Evolutionary conservation across 2,329 filamentous ascomycete genomes (phyloP).

Genomic region (Ceratocystis cacaofunesta): DNA sequence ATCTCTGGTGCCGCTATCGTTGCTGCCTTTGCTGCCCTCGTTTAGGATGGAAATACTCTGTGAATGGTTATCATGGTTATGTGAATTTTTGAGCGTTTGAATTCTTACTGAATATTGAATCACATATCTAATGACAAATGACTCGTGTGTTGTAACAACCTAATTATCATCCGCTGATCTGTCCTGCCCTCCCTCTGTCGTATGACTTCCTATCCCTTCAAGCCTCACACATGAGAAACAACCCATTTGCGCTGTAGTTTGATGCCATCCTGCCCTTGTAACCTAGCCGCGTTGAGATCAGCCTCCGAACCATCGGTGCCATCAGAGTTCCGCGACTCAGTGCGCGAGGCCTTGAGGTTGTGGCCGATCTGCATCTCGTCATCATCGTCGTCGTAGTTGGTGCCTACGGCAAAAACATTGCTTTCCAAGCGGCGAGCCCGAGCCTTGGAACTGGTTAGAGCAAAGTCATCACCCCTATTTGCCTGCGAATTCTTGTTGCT

Average conservation of each 20-base stretch:
- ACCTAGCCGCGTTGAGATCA: constrained; percentile 8
- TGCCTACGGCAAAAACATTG: constrained; percentile 15
- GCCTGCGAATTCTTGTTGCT: not conserved
- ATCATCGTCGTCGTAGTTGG: constrained; percentile 14
- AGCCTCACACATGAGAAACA: constrained; percentile 12
- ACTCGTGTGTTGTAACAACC: too few species aligned
- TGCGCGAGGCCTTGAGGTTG: constrained; percentile 10
- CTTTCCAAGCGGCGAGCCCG: not conserved
- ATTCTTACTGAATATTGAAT: not conserved
- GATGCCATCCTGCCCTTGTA: constrained; percentile 10
- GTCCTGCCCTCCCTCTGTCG: not conserved
- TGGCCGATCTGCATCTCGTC: constrained; percentile 16
- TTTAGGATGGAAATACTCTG: constrained; percentile 21
- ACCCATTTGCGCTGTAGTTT: constrained; percentile 17
- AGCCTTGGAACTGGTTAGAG: not conserved
- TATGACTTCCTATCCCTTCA: not conserved
- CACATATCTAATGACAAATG: not conserved
- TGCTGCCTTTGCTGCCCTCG: constrained; percentile 26
- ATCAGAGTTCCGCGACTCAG: constrained; percentile 13
- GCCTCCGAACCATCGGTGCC: constrained; percentile 14
- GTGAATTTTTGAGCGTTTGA: not conserved
- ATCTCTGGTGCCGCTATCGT: constrained; percentile 26
- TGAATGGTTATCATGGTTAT: not conserved
- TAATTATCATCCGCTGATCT: too few species aligned
- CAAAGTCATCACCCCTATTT: not conserved